Percentiles rank a stretch among this genome's conserved stretches.
These are phyloP conservation scores for Ceriops zippeliana DNA, from an alignment of 345 rosid genomes.

Conservation along the genomic window DNA sequence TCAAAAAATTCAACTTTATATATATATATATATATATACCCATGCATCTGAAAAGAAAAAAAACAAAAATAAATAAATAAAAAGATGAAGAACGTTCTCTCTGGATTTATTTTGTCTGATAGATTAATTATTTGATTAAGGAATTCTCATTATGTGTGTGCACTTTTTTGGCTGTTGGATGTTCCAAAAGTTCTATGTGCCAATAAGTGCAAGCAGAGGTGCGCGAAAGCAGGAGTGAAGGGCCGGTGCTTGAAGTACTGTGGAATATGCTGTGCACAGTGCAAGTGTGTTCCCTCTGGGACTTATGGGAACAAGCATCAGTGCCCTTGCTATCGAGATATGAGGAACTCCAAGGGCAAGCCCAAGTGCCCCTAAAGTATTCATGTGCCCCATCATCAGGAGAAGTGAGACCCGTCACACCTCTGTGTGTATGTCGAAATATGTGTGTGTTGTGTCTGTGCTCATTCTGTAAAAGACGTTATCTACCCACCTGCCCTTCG, in stretches of 20 bases:
- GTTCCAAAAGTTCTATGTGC: constrained; percentile 1
- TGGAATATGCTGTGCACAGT: constrained; percentile 68
- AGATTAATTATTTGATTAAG: neutral
- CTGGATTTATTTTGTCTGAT: neutral
- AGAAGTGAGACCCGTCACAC: neutral
- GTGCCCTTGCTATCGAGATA: constrained; percentile 31
- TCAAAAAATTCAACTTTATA: neutral
- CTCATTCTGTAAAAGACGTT: neutral
- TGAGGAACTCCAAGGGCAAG: constrained; percentile 29
- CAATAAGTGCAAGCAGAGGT: constrained; percentile 51
- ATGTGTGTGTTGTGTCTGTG: too few species aligned
- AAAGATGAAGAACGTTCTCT: too few species aligned
- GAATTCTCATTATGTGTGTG: neutral
- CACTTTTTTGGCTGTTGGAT: neutral
- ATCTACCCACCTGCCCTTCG: neutral
- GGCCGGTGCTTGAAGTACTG: constrained; percentile 75
- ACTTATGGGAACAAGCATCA: constrained; percentile 32
- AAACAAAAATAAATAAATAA: too few species aligned
- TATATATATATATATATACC: too few species aligned
- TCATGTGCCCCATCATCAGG: neutral
- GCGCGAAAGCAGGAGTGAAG: constrained; percentile 60
- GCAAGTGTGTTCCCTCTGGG: constrained; percentile 87
- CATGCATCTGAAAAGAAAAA: too few species aligned
- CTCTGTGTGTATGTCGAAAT: neutral
- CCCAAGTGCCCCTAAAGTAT: constrained; percentile 23